Percentiles rank a stretch among this genome's conserved stretches.
Conservation (phyloP, 768 basidiomycete genomes). For the Hirschioporus abietinus region DNA sequence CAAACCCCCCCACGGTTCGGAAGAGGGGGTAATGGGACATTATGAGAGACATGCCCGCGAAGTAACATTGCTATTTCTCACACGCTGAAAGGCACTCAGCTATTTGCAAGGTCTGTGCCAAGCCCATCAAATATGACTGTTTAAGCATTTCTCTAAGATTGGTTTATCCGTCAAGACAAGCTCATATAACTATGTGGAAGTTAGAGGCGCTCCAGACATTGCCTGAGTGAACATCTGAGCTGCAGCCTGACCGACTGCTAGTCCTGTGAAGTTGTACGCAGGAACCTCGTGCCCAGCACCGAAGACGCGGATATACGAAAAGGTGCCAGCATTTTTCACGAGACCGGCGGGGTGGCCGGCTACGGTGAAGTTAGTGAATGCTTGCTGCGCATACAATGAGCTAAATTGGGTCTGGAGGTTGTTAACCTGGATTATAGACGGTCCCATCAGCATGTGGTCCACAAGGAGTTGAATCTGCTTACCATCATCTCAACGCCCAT, state of each 20-base stretch:
- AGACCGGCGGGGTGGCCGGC: conserved; percentile 43
- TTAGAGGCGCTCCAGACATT: conserved; percentile 22
- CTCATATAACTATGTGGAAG: conserved; percentile 6
- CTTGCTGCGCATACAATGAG: conserved; percentile 33
- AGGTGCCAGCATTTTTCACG: conserved; percentile 55
- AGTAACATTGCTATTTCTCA: no score
- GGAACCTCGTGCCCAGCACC: conserved; percentile 45
- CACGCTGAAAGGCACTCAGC: no score
- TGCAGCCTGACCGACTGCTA: conserved; percentile 37
- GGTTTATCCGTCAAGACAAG: not conserved
- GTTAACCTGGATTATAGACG: conserved; percentile 31
- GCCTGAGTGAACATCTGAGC: conserved; percentile 41
- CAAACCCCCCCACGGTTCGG: no score
- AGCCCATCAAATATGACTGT: not conserved
- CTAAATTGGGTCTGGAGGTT: conserved; percentile 43
- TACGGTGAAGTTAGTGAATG: conserved; percentile 45
- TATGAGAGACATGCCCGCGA: no score
- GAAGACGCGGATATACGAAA: conserved; percentile 50
- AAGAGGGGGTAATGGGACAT: no score
- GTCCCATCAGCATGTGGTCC: not conserved
- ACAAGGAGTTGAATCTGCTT: conserved; percentile 2
- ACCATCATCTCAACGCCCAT: conserved; percentile 56
- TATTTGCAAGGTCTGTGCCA: no score
- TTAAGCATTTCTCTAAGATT: not conserved
- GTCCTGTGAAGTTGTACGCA: conserved; percentile 30